phyloP scores from a whole-genome alignment of 2,329 filamentous ascomycete genomes.

The Pseudogymnoascus sp. region DNA sequence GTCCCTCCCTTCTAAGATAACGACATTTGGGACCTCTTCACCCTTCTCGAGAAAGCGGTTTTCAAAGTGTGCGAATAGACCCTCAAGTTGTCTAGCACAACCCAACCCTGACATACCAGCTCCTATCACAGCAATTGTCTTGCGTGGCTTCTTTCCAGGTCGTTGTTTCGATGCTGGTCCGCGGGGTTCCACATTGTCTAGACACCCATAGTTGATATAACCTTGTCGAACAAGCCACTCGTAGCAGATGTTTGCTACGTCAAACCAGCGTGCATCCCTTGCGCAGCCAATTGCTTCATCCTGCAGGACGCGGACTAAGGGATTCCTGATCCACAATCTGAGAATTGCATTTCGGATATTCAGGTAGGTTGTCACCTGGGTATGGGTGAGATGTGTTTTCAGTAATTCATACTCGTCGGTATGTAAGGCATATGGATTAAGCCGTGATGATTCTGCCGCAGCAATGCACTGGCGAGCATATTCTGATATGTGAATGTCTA shows the following conservation, averaged over 20 bases:
- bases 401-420: constrained; percentile 74
- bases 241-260: constrained; percentile 78
- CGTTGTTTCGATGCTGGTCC: constrained; percentile 29
- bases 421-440: constrained; percentile 85
- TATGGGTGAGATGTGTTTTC: constrained; percentile 70
- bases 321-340: constrained; percentile 80
- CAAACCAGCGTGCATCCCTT: constrained; percentile 79
- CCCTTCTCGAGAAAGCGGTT: constrained; percentile 55
- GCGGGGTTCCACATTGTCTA: constrained; percentile 48
- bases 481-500: constrained; percentile 59
- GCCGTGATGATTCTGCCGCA: constrained; percentile 78
- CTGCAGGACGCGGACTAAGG: constrained; percentile 68
- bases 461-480: constrained; percentile 89
- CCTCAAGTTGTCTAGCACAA: constrained; percentile 83
- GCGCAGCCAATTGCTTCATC: constrained; percentile 88
- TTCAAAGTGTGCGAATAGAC: constrained; percentile 72
- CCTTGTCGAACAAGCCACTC: constrained; percentile 86
- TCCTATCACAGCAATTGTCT: constrained; percentile 77
- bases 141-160: constrained; percentile 42
- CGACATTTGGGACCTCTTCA: constrained; percentile 62
- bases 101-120: constrained; percentile 91
- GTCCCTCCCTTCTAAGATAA: constrained; percentile 78
- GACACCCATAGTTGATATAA: constrained; percentile 94
- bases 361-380: constrained; percentile 88
- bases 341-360: constrained; percentile 95